A percentile compares a stretch with the other conserved stretches of the same genome.
Evolutionary conservation across 148 eudicot genomes (phyloP).

Genomic region (Rhododendron mucronatum): DNA sequence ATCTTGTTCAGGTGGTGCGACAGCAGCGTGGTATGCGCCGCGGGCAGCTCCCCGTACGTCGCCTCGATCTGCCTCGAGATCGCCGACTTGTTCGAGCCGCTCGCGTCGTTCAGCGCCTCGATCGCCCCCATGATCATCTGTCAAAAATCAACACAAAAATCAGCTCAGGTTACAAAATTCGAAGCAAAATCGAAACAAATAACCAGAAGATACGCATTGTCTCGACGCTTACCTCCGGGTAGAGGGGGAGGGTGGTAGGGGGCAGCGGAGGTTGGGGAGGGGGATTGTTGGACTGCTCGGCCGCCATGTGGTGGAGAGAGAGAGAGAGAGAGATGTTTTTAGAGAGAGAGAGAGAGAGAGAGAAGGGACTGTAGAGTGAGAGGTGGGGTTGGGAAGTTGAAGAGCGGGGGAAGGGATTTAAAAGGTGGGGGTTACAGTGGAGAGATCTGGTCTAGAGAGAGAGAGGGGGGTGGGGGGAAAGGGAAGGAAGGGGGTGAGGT

Average conservation of each 20-base stretch:
- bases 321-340: neutral
- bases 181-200: neutral
- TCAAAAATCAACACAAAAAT: neutral
- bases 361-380: slow-evolving; percentile 7
- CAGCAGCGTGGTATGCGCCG: slow-evolving; percentile 63
- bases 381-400: neutral
- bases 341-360: neutral
- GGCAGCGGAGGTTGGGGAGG: neutral
- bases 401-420: slow-evolving; percentile 14
- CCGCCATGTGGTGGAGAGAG: neutral
- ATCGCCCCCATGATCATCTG: slow-evolving; percentile 73
- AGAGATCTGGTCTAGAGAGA: neutral
- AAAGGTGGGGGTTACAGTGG: slow-evolving; percentile 13
- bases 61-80: slow-evolving; percentile 59
- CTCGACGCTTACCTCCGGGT: slow-evolving; percentile 27
- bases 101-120: slow-evolving; percentile 33
- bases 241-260: slow-evolving; percentile 18
- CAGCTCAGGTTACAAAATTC: neutral
- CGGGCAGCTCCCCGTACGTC: slow-evolving; percentile 48
- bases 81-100: slow-evolving; percentile 58
- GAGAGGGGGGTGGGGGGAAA: neutral
- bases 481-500: neutral
- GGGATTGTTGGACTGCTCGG: slow-evolving; percentile 10
- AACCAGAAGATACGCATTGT: neutral
- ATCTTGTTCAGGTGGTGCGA: slow-evolving; percentile 53